A percentile compares a stretch with the other conserved stretches of the same genome.
These are phyloP conservation scores for Picochlorum sp. DNA, from an alignment of 139 green algal genomes.

Conservation along the genomic window DNA sequence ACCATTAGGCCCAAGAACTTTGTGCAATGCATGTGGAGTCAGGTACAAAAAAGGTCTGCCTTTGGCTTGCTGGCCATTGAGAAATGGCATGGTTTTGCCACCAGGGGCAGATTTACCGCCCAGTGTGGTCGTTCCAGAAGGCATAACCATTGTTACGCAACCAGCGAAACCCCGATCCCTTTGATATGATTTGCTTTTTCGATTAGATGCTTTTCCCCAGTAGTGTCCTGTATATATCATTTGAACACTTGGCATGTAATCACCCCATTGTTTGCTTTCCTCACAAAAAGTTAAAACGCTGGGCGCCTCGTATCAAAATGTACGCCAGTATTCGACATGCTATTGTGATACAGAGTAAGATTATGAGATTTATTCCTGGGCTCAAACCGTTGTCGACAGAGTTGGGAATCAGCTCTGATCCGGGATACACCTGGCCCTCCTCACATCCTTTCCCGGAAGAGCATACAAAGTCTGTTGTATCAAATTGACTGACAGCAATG, in stretches of 20 bases:
- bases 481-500: not conserved
- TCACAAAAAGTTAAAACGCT: not conserved
- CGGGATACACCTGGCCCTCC: not conserved
- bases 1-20: conserved; percentile 57
- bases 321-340: conserved; percentile 5
- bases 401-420: conserved; percentile 2
- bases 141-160: conserved; percentile 18
- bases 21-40: conserved; percentile 79
- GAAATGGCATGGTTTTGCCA: conserved; percentile 26
- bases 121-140: conserved; percentile 8
- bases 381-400: conserved; percentile 33
- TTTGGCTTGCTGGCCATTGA: conserved; percentile 29
- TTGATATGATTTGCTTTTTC: too few relatives aligned
- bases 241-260: too few relatives aligned
- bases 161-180: too few relatives aligned
- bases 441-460: not conserved
- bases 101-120: conserved; percentile 14
- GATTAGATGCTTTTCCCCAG: too few relatives aligned
- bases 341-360: conserved; percentile 33
- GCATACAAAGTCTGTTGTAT: not conserved
- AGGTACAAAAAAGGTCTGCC: conserved; percentile 53
- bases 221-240: too few relatives aligned
- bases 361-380: conserved; percentile 14
- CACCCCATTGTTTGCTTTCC: too few relatives aligned
- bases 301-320: not conserved